These are phyloP conservation scores for Sordariomycetes sp. DNA, from an alignment of 2,329 filamentous ascomycete genomes.

Conservation along the genomic window DNA sequence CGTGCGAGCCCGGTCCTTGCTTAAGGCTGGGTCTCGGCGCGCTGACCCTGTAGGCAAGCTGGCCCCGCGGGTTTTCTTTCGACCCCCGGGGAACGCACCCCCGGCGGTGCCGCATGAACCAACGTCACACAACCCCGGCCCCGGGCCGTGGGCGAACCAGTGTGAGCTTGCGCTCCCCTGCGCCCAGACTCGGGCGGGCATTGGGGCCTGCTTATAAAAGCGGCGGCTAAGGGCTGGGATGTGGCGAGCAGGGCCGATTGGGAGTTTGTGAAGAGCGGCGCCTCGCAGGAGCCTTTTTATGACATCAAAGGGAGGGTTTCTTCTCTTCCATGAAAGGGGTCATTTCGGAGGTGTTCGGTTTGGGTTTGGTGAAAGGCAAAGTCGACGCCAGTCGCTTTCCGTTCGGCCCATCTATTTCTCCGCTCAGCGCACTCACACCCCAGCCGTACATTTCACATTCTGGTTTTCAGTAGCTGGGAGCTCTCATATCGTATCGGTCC, in stretches of 20 bases:
- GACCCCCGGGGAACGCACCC: too few relatives aligned
- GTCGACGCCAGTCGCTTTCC: too few relatives aligned
- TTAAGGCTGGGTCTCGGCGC: too few relatives aligned
- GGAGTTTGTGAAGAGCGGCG: neutral
- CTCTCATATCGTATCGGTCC: too few relatives aligned
- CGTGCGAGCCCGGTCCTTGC: too few relatives aligned
- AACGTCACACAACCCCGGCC: neutral
- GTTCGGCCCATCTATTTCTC: too few relatives aligned
- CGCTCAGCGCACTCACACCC: too few relatives aligned
- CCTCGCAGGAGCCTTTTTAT: neutral
- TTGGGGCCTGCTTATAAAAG: neutral
- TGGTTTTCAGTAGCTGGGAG: too few relatives aligned
- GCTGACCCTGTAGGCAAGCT: too few relatives aligned
- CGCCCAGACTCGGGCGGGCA: neutral
- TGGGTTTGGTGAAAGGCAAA: neutral
- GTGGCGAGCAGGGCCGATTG: neutral
- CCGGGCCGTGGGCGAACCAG: neutral
- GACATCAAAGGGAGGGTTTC: neutral
- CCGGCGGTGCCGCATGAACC: too few relatives aligned
- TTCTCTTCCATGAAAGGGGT: neutral
- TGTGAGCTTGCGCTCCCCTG: neutral
- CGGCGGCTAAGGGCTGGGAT: neutral
- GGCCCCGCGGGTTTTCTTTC: too few relatives aligned
- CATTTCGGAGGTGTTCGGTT: neutral
- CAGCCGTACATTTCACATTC: too few relatives aligned